Evolutionary conservation across 2,329 filamentous ascomycete species (phyloP).

Genomic region (Pseudocercospora eumusae): DNA sequence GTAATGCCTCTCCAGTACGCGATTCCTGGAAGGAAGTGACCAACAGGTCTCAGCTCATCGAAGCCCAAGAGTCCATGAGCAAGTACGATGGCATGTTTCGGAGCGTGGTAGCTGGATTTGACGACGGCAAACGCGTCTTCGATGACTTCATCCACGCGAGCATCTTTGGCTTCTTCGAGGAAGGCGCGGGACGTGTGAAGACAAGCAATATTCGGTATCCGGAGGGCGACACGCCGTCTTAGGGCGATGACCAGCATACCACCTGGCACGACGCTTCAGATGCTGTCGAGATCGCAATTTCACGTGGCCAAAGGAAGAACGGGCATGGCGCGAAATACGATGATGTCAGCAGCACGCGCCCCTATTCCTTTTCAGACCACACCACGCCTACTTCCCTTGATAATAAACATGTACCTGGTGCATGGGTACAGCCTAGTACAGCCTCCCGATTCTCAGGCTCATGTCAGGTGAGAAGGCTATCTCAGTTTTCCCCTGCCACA

Average conservation of each 20-base stretch:
- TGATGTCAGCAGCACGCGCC: too few species aligned
- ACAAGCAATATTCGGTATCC: not conserved
- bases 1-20: constrained; percentile 67
- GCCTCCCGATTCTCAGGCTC: not conserved
- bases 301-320: not conserved
- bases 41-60: constrained; percentile 58
- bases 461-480: constrained; percentile 3
- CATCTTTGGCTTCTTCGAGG: not conserved
- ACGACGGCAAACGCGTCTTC: constrained; percentile 63
- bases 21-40: constrained; percentile 57
- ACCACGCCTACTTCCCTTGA: not conserved
- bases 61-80: constrained; percentile 68
- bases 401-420: not conserved
- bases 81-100: constrained; percentile 61
- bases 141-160: constrained; percentile 29
- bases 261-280: not conserved
- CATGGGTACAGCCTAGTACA: not conserved
- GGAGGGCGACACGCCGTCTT: constrained; percentile 5
- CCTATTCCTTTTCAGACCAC: too few species aligned
- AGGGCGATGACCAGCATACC: constrained; percentile 2
- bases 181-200: not conserved
- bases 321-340: too few species aligned
- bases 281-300: constrained; percentile 1
- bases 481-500: not conserved
- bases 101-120: constrained; percentile 56